Evolutionary conservation across 2,329 filamentous ascomycete species (phyloP), one percentile per base, ranked within the genome.

Genomic region (Proliferodiscus dingleyae): DNA sequence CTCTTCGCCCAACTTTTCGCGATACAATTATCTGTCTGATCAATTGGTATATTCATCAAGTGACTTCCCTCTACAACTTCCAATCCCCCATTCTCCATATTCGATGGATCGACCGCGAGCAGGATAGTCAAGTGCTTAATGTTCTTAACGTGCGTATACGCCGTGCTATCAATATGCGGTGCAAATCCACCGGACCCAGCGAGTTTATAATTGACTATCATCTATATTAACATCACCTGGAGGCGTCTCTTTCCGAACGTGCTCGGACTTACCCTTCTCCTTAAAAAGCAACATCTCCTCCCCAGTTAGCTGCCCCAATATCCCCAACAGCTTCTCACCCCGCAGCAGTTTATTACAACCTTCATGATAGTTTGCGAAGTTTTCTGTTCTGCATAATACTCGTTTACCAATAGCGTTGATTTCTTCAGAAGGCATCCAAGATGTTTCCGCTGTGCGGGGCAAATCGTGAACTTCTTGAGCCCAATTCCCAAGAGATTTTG

Each of bases 231-330:
- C 11, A 33, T 8, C 11, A 18, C 4, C 4, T 13, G n/a, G 10
- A 11, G 18, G n/a, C 11, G 23, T 18, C 7, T 3, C 7, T 7
- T 13, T 28, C 26, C n/a, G n/a, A 28, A 28, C 26, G 26, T n/a
- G 26, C 26, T 28, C 26, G 26, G 15, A 34, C 34, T 38, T 13
- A 47, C 47, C 64, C 43, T 65, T 65, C 42, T 65, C 62, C 49
- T 65, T 65, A 55, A 65, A 65, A 11, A 65, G 55, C 9, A 64
- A 40, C 61, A 64, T 64, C 15, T 64, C 58, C 53, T 64, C 58
- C 21, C 58, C 60, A 18, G 52, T 54, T 16, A 63, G 47, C n/a
- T 53, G 50, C 40, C 57, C 56, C 28, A 66, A 51, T 23, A 64
- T 62, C 19, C 53, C 49, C 1, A 53, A 49, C 16, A 64, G 22